These are phyloP conservation scores for Carpinus fangiana DNA, from an alignment of 306 rosid genomes.

Conservation along the genomic window DNA sequence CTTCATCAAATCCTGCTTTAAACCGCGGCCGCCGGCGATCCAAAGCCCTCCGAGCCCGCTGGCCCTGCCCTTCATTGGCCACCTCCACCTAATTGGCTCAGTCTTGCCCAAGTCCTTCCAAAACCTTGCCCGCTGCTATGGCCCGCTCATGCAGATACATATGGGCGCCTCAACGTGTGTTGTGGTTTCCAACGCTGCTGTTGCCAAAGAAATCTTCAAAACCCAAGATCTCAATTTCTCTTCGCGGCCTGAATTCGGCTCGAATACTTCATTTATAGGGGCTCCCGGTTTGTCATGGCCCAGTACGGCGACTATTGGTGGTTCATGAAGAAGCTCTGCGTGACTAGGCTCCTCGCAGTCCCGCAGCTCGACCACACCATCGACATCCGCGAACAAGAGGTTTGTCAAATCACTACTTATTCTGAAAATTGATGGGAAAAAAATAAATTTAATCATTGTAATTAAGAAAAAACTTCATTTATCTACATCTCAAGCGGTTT, in stretches of 20 bases:
- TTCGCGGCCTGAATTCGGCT: constrained; percentile 46
- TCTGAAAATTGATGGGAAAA: too few relatives aligned
- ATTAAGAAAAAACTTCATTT: too few relatives aligned
- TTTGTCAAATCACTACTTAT: too few relatives aligned
- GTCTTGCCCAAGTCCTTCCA: constrained; percentile 58
- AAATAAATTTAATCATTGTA: too few relatives aligned
- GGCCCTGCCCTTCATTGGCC: constrained; percentile 46
- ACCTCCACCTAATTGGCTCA: constrained; percentile 48
- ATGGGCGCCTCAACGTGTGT: constrained; percentile 55
- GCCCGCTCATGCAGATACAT: constrained; percentile 55
- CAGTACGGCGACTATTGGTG: constrained; percentile 61
- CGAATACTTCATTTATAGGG: constrained; percentile 40
- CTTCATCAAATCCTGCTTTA: constrained; percentile 12
- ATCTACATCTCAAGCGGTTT: too few relatives aligned
- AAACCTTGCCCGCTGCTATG: constrained; percentile 41
- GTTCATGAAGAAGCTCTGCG: constrained; percentile 62
- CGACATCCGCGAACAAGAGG: constrained; percentile 42
- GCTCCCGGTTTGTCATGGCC: constrained; percentile 48
- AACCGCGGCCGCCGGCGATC: not conserved
- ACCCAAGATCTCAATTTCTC: constrained; percentile 53
- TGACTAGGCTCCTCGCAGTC: constrained; percentile 50
- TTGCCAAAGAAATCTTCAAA: constrained; percentile 56
- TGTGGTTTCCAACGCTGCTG: constrained; percentile 48
- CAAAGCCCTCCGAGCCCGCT: constrained; percentile 35
- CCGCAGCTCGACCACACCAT: constrained; percentile 33